A percentile compares a stretch with the other conserved stretches of the same genome.
Conservation (phyloP, 257 asterid genomes). For the Ilex aquifolium region DNA sequence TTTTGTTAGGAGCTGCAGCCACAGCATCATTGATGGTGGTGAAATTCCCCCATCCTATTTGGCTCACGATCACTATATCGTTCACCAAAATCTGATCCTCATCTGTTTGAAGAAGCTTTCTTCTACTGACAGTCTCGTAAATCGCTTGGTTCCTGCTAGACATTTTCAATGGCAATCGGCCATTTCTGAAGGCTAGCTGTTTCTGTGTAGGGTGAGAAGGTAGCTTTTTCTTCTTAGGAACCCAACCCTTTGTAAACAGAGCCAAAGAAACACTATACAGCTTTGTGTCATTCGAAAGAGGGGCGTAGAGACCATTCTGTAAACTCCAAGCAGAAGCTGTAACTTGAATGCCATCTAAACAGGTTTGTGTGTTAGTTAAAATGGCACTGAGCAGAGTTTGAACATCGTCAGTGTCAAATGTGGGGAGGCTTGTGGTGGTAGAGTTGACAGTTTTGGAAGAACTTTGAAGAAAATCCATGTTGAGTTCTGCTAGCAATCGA, state of each 20-base stretch:
- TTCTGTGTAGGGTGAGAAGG: slow-evolving; percentile 1
- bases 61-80: slow-evolving; percentile 50
- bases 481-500: slow-evolving; percentile 42
- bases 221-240: slow-evolving; percentile 23
- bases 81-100: slow-evolving; percentile 34
- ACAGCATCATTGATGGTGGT: slow-evolving; percentile 61
- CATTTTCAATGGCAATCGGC: slow-evolving; percentile 42
- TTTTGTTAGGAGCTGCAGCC: slow-evolving; percentile 48
- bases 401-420: slow-evolving; percentile 41
- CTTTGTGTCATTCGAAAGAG: slow-evolving; percentile 50
- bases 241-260: slow-evolving; percentile 59
- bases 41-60: slow-evolving; percentile 51
- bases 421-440: slow-evolving; percentile 29
- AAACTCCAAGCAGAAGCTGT: slow-evolving; percentile 59
- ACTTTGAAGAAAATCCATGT: slow-evolving; percentile 39
- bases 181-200: slow-evolving; percentile 16
- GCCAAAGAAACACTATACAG: slow-evolving; percentile 63
- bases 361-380: slow-evolving; percentile 67
- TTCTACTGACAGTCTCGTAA: slow-evolving; percentile 22
- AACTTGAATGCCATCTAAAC: slow-evolving; percentile 51
- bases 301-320: slow-evolving; percentile 38
- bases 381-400: slow-evolving; percentile 67
- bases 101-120: slow-evolving; percentile 41
- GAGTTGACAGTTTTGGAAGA: slow-evolving; percentile 24
- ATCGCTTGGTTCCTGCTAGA: slow-evolving; percentile 20